Base-by-base conservation (phyloP, 768 basidiomycete species). In the Phylloporus arenicola region DNA sequence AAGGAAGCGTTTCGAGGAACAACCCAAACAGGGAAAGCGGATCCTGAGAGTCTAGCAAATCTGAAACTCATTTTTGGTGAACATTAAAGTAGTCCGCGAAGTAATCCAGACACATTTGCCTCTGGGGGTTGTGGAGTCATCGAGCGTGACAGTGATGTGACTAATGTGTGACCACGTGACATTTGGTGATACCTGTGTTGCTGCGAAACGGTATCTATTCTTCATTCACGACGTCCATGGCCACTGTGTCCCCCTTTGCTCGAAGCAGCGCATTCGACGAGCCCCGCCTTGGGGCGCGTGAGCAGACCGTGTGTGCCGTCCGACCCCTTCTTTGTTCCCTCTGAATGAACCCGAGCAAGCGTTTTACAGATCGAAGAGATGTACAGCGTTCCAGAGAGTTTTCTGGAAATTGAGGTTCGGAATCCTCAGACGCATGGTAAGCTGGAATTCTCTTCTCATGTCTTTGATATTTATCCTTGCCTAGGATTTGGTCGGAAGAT, bases 331-430 rank as follows among this genome's bases (percentile, higher is more conserved):
- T 48, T 33, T 44, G 48, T 54, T 41, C 48, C 29, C 34, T 58
- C 54, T 64, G 55, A 55, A 62, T 65, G 62, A 65, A 65, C 65
- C 54, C 66, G 58, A 63, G 61, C 65, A 69, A 66, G 67, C 60
- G 40, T 47, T 40, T 60, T 61, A 52, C 69, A 92, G 86, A 88
- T 96, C 61, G 94, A 97, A 71, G 94, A 97, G 73, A 95, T 96
- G 92, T 99, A 98, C 65, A 89, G 88, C 58, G 86, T 95, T 6
- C 95, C 95, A 31, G 94, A 97, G 71, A 92, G 89, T 63, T 96
- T 95, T 68, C 75, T 98, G 42, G 95, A 98, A 73, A 96, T 99
- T 58, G 95, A 99, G 68, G 92, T 98, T 7, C 77, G 89, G 60
- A 96, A 95, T 66, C 94, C 95, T 7, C 92, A 95, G 70, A 99